Percentiles rank a stretch among this genome's conserved stretches.
These are phyloP conservation scores for Liriodendron chinense DNA, from an alignment of 164 flowering plant genomes.

Conservation along the genomic window DNA sequence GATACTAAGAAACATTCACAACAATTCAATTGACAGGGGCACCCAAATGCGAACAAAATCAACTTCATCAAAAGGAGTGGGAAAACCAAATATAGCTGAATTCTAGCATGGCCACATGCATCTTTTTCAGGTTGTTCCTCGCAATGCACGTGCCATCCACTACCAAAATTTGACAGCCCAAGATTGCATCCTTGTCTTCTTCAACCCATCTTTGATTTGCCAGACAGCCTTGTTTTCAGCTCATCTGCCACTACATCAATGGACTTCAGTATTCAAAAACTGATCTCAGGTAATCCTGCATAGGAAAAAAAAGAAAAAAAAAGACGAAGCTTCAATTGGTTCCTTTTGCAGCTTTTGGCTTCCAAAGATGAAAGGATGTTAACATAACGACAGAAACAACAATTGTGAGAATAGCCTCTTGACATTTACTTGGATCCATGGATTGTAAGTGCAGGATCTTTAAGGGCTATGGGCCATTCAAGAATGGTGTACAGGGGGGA, in stretches of 20 bases:
- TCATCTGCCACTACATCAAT: constrained; percentile 88
- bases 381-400: not conserved
- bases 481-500: no score
- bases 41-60: no score
- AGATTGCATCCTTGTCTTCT: not conserved
- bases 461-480: constrained; percentile 21
- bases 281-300: constrained; percentile 58
- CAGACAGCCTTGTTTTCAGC: constrained; percentile 57
- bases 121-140: not conserved
- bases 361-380: not conserved
- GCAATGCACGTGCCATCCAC: not conserved
- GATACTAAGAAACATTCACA: no score
- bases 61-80: no score
- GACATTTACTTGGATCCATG: constrained; percentile 67
- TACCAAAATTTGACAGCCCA: not conserved
- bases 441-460: constrained; percentile 84
- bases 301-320: not conserved
- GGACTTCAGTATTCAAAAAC: constrained; percentile 85
- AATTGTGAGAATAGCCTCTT: constrained; percentile 12
- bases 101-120: not conserved
- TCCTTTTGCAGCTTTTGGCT: not conserved
- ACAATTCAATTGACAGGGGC: no score
- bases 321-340: not conserved
- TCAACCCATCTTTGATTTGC: constrained; percentile 22
- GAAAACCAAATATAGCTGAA: no score